These are phyloP conservation scores for Coemansia umbellata DNA, from an alignment of 192 early-diverging fungal genomes.

Conservation along the genomic window DNA sequence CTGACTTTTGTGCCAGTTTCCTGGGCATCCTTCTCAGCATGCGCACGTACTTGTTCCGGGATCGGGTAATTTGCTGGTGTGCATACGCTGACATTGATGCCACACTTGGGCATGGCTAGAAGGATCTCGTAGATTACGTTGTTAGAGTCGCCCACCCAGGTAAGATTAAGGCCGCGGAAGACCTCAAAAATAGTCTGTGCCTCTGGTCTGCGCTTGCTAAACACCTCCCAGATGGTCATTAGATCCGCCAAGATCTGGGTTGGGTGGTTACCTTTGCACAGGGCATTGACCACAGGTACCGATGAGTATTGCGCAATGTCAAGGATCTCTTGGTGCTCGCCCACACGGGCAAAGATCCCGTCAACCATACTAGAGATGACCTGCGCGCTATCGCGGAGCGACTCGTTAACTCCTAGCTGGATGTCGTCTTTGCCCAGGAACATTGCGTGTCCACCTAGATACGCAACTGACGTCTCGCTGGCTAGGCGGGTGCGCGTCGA, in stretches of 20 bases:
- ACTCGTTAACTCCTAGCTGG: slow-evolving; percentile 94
- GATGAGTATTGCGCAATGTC: slow-evolving; percentile 80
- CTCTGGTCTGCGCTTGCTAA: slow-evolving; percentile 14
- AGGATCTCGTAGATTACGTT: slow-evolving; percentile 93
- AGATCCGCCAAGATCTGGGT: slow-evolving; percentile 96
- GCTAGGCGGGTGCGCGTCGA: slow-evolving; percentile 95
- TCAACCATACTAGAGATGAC: slow-evolving; percentile 97
- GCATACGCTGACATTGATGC: slow-evolving; percentile 75
- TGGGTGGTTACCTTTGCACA: slow-evolving; percentile 93
- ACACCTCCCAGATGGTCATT: slow-evolving; percentile 87
- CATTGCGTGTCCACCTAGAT: slow-evolving; percentile 93
- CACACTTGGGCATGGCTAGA: slow-evolving; percentile 84
- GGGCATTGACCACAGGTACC: slow-evolving; percentile 94
- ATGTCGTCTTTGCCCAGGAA: slow-evolving; percentile 95
- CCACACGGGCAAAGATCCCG: slow-evolving; percentile 91
- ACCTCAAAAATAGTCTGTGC: slow-evolving; percentile 43
- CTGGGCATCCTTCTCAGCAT: slow-evolving; percentile 62
- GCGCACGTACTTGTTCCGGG: slow-evolving; percentile 63
- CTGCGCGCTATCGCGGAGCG: slow-evolving; percentile 79
- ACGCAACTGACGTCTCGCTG: slow-evolving; percentile 85
- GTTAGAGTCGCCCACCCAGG: slow-evolving; percentile 99
- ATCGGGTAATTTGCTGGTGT: slow-evolving; percentile 81
- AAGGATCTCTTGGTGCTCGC: slow-evolving; percentile 84
- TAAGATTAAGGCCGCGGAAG: slow-evolving; percentile 66
- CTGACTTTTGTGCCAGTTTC: slow-evolving; percentile 47